A percentile compares a stretch with the other conserved stretches of the same genome.
Evolutionary conservation across 192 early-diverging fungal genomes (phyloP).

Genomic region (Backusella tuberculispora): DNA sequence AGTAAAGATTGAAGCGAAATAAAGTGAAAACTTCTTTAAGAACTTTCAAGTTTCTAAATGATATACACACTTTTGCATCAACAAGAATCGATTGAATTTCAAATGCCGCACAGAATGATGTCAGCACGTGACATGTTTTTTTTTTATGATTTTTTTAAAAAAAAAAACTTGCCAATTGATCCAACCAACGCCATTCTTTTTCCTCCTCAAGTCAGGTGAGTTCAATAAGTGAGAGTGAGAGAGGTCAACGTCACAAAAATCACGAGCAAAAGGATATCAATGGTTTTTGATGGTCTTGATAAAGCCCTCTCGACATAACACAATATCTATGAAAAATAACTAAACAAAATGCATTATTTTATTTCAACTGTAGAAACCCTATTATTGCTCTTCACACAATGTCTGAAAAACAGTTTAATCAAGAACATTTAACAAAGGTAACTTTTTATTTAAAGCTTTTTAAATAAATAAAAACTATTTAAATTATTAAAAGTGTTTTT

Average conservation of each 20-base stretch:
- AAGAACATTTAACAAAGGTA: background rate
- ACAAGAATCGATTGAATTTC: background rate
- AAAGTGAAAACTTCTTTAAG: too few species aligned
- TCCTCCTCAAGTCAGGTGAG: conserved; percentile 1
- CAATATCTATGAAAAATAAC: too few species aligned
- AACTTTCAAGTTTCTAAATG: too few species aligned
- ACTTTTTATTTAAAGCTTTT: background rate
- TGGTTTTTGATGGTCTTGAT: too few species aligned
- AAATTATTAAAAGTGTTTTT: too few species aligned
- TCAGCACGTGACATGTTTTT: background rate
- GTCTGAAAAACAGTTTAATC: conserved; percentile 13
- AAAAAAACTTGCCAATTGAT: background rate
- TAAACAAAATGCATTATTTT: too few species aligned
- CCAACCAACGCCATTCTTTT: conserved; percentile 15
- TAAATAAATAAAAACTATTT: background rate
- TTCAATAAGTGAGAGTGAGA: background rate
- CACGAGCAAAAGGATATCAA: conserved; percentile 4
- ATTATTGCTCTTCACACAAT: background rate
- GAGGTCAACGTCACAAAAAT: conserved; percentile 14
- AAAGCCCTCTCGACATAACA: too few species aligned
- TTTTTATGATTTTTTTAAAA: background rate
- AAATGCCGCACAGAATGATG: background rate
- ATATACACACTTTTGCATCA: too few species aligned
- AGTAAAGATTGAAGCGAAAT: too few species aligned
- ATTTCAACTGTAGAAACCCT: too few species aligned